Evolutionary conservation across 805 yeast genomes (phyloP).

Genomic region (Ogataea degrootiae): DNA sequence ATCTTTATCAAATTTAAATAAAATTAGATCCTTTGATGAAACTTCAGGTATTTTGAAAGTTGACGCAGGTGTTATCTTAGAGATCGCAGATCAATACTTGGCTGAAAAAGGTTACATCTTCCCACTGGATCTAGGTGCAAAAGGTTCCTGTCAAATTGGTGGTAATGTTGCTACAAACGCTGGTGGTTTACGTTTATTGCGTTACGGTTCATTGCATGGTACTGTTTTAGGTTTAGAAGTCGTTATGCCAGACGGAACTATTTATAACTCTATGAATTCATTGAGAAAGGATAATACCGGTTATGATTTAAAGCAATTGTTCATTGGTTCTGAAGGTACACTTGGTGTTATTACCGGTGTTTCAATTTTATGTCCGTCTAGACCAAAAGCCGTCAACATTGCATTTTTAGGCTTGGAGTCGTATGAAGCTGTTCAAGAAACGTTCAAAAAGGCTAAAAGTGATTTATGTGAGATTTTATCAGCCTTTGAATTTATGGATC

Average conservation of each 20-base stretch:
- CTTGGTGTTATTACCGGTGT: slow-evolving; percentile 88
- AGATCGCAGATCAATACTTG: slow-evolving; percentile 72
- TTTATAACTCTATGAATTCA: slow-evolving; percentile 74
- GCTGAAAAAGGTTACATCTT: slow-evolving; percentile 83
- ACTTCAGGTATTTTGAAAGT: slow-evolving; percentile 81
- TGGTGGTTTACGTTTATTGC: slow-evolving; percentile 82
- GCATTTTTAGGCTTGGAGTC: slow-evolving; percentile 80
- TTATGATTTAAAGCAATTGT: slow-evolving; percentile 84
- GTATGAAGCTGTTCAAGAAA: slow-evolving; percentile 78
- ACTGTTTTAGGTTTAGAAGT: slow-evolving; percentile 87
- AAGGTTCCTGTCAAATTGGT: slow-evolving; percentile 94
- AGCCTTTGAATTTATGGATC: slow-evolving; percentile 94
- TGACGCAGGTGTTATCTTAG: slow-evolving; percentile 89
- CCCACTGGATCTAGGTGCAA: slow-evolving; percentile 93
- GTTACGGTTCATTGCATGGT: slow-evolving; percentile 93
- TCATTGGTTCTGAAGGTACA: slow-evolving; percentile 93
- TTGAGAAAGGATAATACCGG: slow-evolving; percentile 95
- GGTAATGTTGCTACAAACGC: slow-evolving; percentile 96
- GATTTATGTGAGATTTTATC: slow-evolving; percentile 83
- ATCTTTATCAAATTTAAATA: slow-evolving; percentile 65
- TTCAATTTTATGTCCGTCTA: slow-evolving; percentile 82
- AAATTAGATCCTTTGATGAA: slow-evolving; percentile 74
- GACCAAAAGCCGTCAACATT: slow-evolving; percentile 82
- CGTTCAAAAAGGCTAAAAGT: slow-evolving; percentile 70
- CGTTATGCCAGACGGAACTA: slow-evolving; percentile 86